Evolutionary conservation across 169 alveolate species (phyloP).

Genomic region (Eimeria brunetti): DNA sequence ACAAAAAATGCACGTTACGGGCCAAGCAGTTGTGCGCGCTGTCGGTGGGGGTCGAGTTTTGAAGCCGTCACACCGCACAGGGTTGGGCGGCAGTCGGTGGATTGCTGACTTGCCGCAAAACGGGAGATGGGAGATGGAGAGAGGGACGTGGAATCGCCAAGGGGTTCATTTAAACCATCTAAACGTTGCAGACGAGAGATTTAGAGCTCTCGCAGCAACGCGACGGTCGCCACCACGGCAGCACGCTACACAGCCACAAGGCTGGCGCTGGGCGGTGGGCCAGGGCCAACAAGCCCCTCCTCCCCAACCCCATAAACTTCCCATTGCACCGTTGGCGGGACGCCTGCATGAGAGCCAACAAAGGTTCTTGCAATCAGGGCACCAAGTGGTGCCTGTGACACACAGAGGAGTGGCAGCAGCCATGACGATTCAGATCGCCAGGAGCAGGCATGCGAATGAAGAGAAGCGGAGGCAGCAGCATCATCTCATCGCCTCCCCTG

Average conservation of each 20-base stretch:
- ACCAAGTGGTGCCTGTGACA: constrained; percentile 56
- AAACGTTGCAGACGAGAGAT: constrained; percentile 23
- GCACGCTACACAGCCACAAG: background rate
- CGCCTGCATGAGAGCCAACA: constrained; percentile 31
- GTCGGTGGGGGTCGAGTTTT: background rate
- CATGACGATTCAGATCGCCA: constrained; percentile 48
- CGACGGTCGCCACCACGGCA: constrained; percentile 31
- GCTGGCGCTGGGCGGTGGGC: background rate
- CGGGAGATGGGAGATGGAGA: constrained; percentile 67
- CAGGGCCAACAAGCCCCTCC: background rate
- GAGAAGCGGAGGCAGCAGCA: constrained; percentile 57
- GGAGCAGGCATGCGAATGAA: constrained; percentile 47
- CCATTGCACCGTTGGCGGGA: constrained; percentile 56
- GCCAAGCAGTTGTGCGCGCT: background rate
- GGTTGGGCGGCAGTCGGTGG: constrained; percentile 7
- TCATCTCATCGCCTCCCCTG: constrained; percentile 23
- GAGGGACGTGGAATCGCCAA: constrained; percentile 61
- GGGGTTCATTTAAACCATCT: constrained; percentile 56
- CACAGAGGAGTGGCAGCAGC: constrained; percentile 74
- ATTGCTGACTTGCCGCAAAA: constrained; percentile 34
- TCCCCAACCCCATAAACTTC: constrained; percentile 1
- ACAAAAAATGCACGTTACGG: background rate
- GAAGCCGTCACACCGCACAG: background rate
- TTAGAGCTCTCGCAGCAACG: constrained; percentile 32
- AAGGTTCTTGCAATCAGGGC: constrained; percentile 13